Evolutionary conservation across 176 grass and related monocot genomes (phyloP), one percentile per base, ranked within the genome.

Genomic region (Puya raimondii): DNA sequence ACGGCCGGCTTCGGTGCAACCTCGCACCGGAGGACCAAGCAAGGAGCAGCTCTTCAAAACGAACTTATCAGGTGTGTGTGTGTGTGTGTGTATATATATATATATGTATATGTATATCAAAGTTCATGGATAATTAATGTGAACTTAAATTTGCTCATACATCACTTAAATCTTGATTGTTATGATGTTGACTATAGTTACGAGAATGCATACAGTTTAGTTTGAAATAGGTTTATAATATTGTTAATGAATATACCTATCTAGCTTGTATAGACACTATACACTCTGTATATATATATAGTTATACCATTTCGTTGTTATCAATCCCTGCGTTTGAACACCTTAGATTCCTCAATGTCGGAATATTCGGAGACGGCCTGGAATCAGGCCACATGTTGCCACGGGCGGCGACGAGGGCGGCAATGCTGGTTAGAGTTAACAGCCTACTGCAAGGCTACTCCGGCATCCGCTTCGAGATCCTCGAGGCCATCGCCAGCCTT

Each of bases 11-110:
- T 93, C 67, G 90, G 90, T 3, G 90, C 86, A 74, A 86, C 85
- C 21, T 93, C 86, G 0, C 90, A 93, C 74, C 73, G 83, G 25
- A 80, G 90, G 65, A 93, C 85, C 83, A 89, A 86, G 78, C 79
- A 93, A 50, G 90, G 90, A 14, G 83, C 74, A 13, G 86, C 86
- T 27, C 82, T 93, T 21, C 90, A 93, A 26, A 87, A 70, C 10
- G 90, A 93, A 69, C 86, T 93, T 65, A 87, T 93, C 51, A 89
- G 90, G 90, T 92, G 2, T 26, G n/a, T n/a, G n/a, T n/a, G n/a
- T n/a, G n/a, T n/a, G n/a, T 26, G 2, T 2, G 2, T 2, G 2
- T 26, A 23, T 1, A 23, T 23, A 23, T 23, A 23, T 23, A 33
- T 33, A 33, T 33, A 42, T 42, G 7, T 42, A 42, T 42, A 42